These are phyloP conservation scores for Blastocystis sp. DNA, from an alignment of 352 stramenopile genomes.

Conservation along the genomic window DNA sequence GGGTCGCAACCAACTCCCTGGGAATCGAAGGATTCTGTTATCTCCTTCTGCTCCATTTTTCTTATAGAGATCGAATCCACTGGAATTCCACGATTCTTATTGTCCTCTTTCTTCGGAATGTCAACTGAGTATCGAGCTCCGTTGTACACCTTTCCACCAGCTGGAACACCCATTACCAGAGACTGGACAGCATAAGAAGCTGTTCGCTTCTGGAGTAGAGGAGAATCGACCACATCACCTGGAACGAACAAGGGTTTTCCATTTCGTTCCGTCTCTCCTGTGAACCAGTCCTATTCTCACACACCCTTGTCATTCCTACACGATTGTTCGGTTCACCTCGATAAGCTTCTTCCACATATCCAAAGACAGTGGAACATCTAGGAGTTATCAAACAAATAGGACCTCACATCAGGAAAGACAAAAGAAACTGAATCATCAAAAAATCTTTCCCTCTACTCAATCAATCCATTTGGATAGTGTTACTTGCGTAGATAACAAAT, in stretches of 20 bases:
- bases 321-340: background rate
- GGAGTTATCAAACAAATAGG: background rate
- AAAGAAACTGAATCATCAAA: background rate
- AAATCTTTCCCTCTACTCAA: background rate
- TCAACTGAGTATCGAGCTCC: background rate
- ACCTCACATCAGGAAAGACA: background rate
- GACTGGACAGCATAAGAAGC: slow-evolving; percentile 19
- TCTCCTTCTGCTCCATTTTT: background rate
- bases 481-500: too few species aligned
- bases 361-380: background rate
- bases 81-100: slow-evolving; percentile 24
- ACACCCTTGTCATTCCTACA: background rate
- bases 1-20: too few species aligned
- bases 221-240: slow-evolving; percentile 8
- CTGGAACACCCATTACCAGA: slow-evolving; percentile 23
- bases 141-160: background rate
- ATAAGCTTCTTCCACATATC: slow-evolving; percentile 42
- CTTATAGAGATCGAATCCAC: background rate
- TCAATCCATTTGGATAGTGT: too few species aligned
- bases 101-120: slow-evolving; percentile 9
- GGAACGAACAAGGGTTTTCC: slow-evolving; percentile 23
- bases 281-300: slow-evolving; percentile 21
- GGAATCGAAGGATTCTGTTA: background rate
- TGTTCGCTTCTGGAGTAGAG: slow-evolving; percentile 17
- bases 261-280: background rate